These are phyloP conservation scores for Kwoniella sp. DNA, from an alignment of 768 basidiomycete species.

Conservation along the genomic window DNA sequence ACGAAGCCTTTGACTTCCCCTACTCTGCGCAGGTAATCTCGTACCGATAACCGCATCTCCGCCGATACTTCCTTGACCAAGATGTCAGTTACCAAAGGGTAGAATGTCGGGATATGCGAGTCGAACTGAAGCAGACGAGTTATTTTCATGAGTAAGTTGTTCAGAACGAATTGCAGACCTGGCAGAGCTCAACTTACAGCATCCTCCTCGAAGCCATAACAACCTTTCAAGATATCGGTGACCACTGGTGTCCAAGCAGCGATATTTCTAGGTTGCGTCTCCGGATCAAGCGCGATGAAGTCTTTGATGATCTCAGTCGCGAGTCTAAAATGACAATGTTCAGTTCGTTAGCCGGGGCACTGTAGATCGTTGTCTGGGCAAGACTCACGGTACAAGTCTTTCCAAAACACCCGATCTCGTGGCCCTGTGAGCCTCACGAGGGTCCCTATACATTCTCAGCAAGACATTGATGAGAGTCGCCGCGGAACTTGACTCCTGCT, in stretches of 20 bases:
- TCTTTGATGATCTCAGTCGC: slow-evolving; percentile 85
- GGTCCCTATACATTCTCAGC: slow-evolving; percentile 89
- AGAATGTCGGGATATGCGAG: slow-evolving; percentile 83
- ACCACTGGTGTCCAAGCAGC: slow-evolving; percentile 98
- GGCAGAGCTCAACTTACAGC: slow-evolving; percentile 65
- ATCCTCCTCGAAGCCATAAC: slow-evolving; percentile 84
- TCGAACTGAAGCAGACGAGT: slow-evolving; percentile 66
- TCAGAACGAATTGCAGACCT: background rate
- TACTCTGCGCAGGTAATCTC: slow-evolving; percentile 77
- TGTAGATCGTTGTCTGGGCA: no score
- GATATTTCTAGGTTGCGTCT: slow-evolving; percentile 93
- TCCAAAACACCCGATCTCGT: slow-evolving; percentile 68
- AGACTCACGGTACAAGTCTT: slow-evolving; percentile 68
- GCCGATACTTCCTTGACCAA: slow-evolving; percentile 78
- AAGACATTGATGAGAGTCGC: slow-evolving; percentile 90
- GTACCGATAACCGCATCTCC: slow-evolving; percentile 78
- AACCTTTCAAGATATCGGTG: slow-evolving; percentile 89
- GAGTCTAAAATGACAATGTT: slow-evolving; percentile 62
- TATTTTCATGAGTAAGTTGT: background rate
- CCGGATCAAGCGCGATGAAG: slow-evolving; percentile 83
- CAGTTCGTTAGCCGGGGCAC: background rate
- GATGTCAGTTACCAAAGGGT: slow-evolving; percentile 84
- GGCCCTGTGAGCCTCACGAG: slow-evolving; percentile 72
- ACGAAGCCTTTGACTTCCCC: slow-evolving; percentile 39
- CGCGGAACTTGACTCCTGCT: slow-evolving; percentile 97